Conservation (phyloP, 2,329 filamentous ascomycete species). For the Cordyceps tenuipes region DNA sequence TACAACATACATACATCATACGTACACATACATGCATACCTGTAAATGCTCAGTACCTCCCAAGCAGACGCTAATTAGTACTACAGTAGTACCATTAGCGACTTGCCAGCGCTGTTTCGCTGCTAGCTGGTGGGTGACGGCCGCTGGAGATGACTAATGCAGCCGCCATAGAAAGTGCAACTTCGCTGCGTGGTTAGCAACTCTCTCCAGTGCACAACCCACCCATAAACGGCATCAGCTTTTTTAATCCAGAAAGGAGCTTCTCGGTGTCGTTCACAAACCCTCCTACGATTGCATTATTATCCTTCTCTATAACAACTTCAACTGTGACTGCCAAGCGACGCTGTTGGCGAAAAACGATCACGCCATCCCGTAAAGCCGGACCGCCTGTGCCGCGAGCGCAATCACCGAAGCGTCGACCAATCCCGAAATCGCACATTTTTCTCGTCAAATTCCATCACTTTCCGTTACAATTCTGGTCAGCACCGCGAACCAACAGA, state of each 20-base stretch:
- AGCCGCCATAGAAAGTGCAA: conserved; percentile 11
- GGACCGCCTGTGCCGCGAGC: background rate
- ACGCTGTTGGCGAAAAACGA: background rate
- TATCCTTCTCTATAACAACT: background rate
- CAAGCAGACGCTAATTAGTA: no score
- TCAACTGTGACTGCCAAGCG: background rate
- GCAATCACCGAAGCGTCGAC: background rate
- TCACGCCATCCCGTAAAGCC: background rate
- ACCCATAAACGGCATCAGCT: conserved; percentile 6
- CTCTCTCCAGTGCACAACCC: conserved; percentile 13
- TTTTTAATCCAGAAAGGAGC: background rate
- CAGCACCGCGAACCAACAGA: background rate
- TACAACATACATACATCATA: no score
- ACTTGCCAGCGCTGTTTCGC: background rate
- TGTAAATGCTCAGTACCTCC: no score
- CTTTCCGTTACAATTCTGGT: background rate
- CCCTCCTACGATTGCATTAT: background rate
- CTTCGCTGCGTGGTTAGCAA: conserved; percentile 8
- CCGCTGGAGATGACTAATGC: conserved; percentile 13
- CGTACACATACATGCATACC: no score
- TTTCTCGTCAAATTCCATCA: background rate
- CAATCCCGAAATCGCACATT: background rate
- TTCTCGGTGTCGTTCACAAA: background rate
- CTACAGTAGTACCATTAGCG: background rate
- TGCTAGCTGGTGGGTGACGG: background rate